These are phyloP conservation scores for Pyrenophora teres DNA, from an alignment of 2,329 filamentous ascomycete species.

Conservation along the genomic window DNA sequence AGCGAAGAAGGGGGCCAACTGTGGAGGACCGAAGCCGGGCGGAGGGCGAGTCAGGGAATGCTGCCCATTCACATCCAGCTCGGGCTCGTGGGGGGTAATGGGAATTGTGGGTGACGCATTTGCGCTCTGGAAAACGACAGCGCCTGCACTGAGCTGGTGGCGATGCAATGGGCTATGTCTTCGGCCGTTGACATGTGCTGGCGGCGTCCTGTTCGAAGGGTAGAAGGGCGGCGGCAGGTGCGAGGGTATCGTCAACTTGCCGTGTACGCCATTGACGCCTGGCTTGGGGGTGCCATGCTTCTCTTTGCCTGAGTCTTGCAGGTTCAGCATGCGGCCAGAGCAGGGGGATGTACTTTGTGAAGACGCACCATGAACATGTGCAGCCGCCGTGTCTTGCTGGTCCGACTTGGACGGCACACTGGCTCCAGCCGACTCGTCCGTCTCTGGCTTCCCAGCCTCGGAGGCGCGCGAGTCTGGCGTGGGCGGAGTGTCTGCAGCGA, in stretches of 20 bases:
- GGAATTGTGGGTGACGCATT: constrained; percentile 47
- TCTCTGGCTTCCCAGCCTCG: constrained; percentile 15
- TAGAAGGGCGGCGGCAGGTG: constrained; percentile 46
- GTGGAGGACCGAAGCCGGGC: constrained; percentile 39
- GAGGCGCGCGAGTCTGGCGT: constrained; percentile 39
- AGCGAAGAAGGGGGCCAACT: constrained; percentile 39
- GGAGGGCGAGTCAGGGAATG: constrained; percentile 35
- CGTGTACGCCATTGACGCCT: constrained; percentile 27
- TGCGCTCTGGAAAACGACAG: constrained; percentile 48
- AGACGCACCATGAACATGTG: constrained; percentile 28
- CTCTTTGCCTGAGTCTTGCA: constrained; percentile 1
- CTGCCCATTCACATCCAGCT: constrained; percentile 22
- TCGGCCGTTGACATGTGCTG: constrained; percentile 22
- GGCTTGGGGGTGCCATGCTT: constrained; percentile 14
- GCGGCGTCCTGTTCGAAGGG: constrained; percentile 36
- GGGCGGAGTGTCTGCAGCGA: constrained; percentile 23
- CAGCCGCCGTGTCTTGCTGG: constrained; percentile 21
- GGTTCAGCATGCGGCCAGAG: constrained; percentile 1
- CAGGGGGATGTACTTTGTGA: neutral
- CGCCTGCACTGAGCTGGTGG: constrained; percentile 34
- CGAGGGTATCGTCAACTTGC: constrained; percentile 27
- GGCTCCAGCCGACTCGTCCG: constrained; percentile 13
- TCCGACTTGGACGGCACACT: constrained; percentile 19
- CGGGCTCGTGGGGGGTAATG: constrained; percentile 39
- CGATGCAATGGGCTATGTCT: constrained; percentile 25